Conservation (phyloP, 2,329 filamentous ascomycete genomes). For the Fusarium robinianum region DNA sequence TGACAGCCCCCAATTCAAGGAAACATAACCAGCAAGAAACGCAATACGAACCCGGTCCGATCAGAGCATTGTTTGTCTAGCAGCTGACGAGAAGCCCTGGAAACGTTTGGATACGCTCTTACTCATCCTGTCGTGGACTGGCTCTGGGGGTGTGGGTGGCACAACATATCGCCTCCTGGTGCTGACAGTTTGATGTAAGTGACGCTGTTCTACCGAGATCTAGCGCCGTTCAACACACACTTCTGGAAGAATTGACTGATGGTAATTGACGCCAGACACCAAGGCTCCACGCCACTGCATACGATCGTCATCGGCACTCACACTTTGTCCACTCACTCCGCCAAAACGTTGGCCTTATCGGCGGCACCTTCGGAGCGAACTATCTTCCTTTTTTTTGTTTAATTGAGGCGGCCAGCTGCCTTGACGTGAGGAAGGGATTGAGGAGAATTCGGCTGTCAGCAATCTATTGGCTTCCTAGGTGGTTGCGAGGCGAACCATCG, state of each 20-base stretch:
- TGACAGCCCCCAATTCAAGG: slow-evolving; percentile 6
- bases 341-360: slow-evolving; percentile 24
- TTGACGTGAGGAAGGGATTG: slow-evolving; percentile 2
- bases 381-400: background rate
- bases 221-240: slow-evolving; percentile 6
- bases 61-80: no score
- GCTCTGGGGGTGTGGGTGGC: no score
- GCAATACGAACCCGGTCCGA: background rate
- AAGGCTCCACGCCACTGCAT: slow-evolving; percentile 34
- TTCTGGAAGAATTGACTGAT: slow-evolving; percentile 24
- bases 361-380: slow-evolving; percentile 14
- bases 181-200: slow-evolving; percentile 25
- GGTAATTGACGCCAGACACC: slow-evolving; percentile 22
- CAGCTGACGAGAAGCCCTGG: no score
- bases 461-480: no score
- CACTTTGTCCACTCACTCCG: slow-evolving; percentile 13
- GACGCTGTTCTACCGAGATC: slow-evolving; percentile 27
- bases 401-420: slow-evolving; percentile 6
- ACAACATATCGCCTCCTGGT: no score
- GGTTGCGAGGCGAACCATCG: slow-evolving; percentile 22
- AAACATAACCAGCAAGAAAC: slow-evolving; percentile 4
- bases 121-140: no score
- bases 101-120: no score
- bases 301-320: slow-evolving; percentile 36
- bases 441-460: slow-evolving; percentile 10